Conservation (phyloP, 768 basidiomycete species). For the Amanita exitialis region DNA sequence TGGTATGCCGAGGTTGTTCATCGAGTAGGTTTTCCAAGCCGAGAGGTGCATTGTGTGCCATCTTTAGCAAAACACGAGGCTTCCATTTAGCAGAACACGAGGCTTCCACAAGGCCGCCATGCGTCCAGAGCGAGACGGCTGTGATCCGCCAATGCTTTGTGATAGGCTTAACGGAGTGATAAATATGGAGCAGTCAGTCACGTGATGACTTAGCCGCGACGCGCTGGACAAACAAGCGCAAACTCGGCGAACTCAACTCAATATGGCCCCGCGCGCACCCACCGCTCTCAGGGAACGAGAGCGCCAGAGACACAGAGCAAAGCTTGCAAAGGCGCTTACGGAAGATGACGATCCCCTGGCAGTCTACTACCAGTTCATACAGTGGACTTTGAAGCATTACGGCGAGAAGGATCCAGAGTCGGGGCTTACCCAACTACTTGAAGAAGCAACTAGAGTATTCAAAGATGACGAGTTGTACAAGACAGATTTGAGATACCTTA, state of each 20-base stretch:
- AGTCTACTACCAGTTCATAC: constrained; percentile 77
- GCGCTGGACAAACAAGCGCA: constrained; percentile 4
- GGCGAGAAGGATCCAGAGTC: constrained; percentile 57
- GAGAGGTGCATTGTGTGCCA: background rate
- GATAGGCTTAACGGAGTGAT: background rate
- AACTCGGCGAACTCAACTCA: background rate
- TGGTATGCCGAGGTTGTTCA: background rate
- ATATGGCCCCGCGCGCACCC: constrained; percentile 8
- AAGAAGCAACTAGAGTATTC: constrained; percentile 77
- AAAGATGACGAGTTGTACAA: constrained; percentile 77
- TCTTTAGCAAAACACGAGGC: background rate
- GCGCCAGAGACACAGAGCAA: constrained; percentile 24
- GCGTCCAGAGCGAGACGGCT: background rate
- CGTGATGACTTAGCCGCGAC: constrained; percentile 3
- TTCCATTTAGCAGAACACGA: background rate
- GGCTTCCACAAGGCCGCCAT: background rate
- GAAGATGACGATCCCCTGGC: constrained; percentile 86
- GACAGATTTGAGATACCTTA: constrained; percentile 83
- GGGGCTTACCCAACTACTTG: constrained; percentile 72
- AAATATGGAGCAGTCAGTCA: background rate
- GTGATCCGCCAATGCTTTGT: background rate
- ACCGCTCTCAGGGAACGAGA: constrained; percentile 20
- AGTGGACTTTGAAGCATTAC: constrained; percentile 83
- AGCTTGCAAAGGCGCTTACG: constrained; percentile 41
- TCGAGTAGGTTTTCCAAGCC: background rate